These are phyloP conservation scores for Ganoderma meredithae DNA, from an alignment of 1,284 basidiomycete species.

Conservation along the genomic window DNA sequence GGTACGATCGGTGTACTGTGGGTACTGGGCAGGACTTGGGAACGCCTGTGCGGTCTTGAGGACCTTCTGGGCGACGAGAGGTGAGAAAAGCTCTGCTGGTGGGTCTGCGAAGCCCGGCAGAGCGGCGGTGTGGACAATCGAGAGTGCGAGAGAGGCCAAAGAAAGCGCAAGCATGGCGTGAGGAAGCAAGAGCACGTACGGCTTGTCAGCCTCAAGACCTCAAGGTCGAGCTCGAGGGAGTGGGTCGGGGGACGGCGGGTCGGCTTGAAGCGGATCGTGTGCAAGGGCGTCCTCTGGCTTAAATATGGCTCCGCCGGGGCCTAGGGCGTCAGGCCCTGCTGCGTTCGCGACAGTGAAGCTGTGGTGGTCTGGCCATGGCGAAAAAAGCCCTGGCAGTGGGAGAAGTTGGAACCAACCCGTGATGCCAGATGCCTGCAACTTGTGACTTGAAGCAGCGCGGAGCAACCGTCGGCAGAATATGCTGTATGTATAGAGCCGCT, in stretches of 20 bases:
- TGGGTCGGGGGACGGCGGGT: background rate
- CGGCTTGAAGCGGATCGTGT: background rate
- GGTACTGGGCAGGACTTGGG: slow-evolving; percentile 54
- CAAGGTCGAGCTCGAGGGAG: background rate
- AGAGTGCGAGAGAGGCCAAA: slow-evolving; percentile 17
- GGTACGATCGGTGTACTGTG: slow-evolving; percentile 59
- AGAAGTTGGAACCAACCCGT: background rate
- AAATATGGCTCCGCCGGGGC: background rate
- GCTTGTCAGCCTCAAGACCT: background rate
- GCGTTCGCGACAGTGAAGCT: background rate
- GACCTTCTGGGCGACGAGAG: slow-evolving; percentile 62
- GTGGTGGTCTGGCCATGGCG: no score
- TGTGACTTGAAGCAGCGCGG: background rate
- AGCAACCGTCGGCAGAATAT: background rate
- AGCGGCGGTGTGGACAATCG: slow-evolving; percentile 15
- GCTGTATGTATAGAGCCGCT: background rate
- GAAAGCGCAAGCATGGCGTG: slow-evolving; percentile 17
- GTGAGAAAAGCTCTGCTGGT: slow-evolving; percentile 59
- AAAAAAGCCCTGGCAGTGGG: no score
- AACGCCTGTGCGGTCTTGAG: slow-evolving; percentile 56
- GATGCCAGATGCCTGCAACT: background rate
- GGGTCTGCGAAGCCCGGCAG: slow-evolving; percentile 17
- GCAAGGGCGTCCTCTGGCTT: background rate
- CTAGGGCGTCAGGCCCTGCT: background rate
- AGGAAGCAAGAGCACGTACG: background rate